Percentiles rank a stretch among this genome's conserved stretches.
phyloP scores from a whole-genome alignment of 495 filamentous ascomycete genomes.

The Neurospora tetraspora region DNA sequence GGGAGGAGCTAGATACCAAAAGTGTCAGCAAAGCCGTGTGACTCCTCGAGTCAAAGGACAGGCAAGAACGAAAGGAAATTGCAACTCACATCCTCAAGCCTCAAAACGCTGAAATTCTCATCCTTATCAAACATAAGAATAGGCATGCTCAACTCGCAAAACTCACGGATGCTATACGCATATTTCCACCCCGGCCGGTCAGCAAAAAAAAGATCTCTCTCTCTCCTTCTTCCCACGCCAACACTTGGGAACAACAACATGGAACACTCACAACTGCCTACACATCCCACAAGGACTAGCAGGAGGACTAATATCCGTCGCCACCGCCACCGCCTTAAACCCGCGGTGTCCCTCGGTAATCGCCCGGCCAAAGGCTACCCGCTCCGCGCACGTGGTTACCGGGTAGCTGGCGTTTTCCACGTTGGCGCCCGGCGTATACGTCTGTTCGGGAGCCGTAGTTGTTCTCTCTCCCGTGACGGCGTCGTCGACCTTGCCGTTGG shows the following conservation, averaged over 20 bases:
- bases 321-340: slow-evolving; percentile 79
- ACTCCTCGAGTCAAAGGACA: slow-evolving; percentile 6
- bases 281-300: slow-evolving; percentile 69
- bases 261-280: slow-evolving; percentile 49
- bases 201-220: too few species aligned
- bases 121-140: slow-evolving; percentile 88
- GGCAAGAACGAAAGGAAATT: background rate
- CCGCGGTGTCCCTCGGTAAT: slow-evolving; percentile 54
- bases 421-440: slow-evolving; percentile 60
- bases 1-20: slow-evolving; percentile 46
- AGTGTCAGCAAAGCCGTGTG: background rate
- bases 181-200: too few species aligned
- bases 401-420: slow-evolving; percentile 92
- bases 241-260: too few species aligned
- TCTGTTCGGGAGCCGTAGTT: background rate
- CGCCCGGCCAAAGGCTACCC: slow-evolving; percentile 75
- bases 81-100: slow-evolving; percentile 55
- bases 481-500: slow-evolving; percentile 42
- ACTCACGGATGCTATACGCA: slow-evolving; percentile 75
- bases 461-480: background rate
- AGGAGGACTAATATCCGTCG: slow-evolving; percentile 67
- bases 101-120: slow-evolving; percentile 57
- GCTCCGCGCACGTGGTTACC: slow-evolving; percentile 89
- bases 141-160: slow-evolving; percentile 54
- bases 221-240: too few species aligned